Base-by-base conservation (phyloP, 2,329 filamentous ascomycete species). In the Botryotinia calthae region DNA sequence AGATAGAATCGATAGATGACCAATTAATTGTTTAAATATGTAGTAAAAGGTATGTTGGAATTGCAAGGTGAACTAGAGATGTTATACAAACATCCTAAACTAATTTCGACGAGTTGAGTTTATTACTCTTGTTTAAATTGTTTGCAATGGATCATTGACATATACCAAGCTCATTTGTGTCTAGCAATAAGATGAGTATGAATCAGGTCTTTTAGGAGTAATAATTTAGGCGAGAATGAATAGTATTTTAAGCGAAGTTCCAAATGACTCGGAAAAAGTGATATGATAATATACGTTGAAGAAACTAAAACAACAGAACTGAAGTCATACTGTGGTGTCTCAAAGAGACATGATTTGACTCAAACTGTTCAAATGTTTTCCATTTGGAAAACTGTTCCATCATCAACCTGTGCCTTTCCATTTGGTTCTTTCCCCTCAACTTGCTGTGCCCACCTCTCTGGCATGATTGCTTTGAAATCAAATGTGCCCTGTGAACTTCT, bases 401-500 rank as follows among this genome's bases (percentile, higher is more conserved):
- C 73, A n/a, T 74, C 73, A 48, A 31, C 42, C 25, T 48, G 48
- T 25, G 25, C 65, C 20, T 68, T 54, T 40, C 51, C 54, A 54
- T 69, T 48, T 37, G 61, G 44, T 25, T 59, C 70, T 34, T 42
- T 67, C 28, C 66, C 67, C 56, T 76, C 76, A 61, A 79, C 76
- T 54, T 76, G 73, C 65, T 62, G 71, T 44, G 66, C 74, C 87
- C 87, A 89, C 58, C 86, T 81, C 80, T 89, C 86, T 0, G 87
- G 86, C 83, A 90, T 83, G 68, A 90, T 82, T 72, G 82, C 80
- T 77, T 84, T 54, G 56, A 91, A 89, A 79, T 90, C 85, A 78
- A 97, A 98, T 34, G 82, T 84, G 1, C 93, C 94, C 73, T 91
- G 86, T 4, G 84, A 81, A 63, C 88, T 89, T 85, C 95, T 97